Base-by-base conservation (phyloP, 805 yeast species). In the Metschnikowia borealis region DNA sequence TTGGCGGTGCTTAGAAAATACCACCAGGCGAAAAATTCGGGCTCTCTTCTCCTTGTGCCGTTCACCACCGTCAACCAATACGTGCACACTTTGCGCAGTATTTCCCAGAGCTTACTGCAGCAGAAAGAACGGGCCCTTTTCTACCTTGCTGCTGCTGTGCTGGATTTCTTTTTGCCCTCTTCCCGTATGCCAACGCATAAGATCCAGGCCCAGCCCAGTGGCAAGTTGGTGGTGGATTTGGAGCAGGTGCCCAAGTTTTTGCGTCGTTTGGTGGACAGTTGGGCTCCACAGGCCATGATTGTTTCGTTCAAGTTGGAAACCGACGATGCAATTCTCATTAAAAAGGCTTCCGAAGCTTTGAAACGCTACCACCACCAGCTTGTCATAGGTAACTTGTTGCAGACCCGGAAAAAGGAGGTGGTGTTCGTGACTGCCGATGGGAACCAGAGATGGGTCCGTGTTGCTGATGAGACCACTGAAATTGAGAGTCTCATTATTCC, bases 241-340 rank as follows among this genome's bases (percentile, higher is more conserved):
- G 97, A 92, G 64, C 98, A 96, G 4, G 99, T 94, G 3, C 99
- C 99, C 17, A 94, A 94, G 63, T 92, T 94, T 60, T 77, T 94
- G 60, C 81, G 89, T 55, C 75, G 96, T 50, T 72, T 94, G 53
- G 97, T 91, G 1, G 95, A 89, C 56, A 79, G 83, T 10, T 94
- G 99, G 99, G 96, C 96, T 0, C 96, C 95, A 2, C 81, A 84
- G 11, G 95, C 97, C 1, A 87, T 90, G 96, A 89, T 94, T 50
- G 87, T 92, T 0, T 87, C 96, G 15, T 94, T 94, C 71, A 94
- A 94, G 67, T 77, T 94, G 46, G 99, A 94, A 63, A 94, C 99
- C 0, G 99, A 94, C 65, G 64, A 69, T 49, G 58, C 72, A 7
- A 80, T 94, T 21, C 71, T 94, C 55, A 76, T 90, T 43, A 73